Conservation (phyloP, 352 stramenopile species). For the Peronospora tabacina region DNA sequence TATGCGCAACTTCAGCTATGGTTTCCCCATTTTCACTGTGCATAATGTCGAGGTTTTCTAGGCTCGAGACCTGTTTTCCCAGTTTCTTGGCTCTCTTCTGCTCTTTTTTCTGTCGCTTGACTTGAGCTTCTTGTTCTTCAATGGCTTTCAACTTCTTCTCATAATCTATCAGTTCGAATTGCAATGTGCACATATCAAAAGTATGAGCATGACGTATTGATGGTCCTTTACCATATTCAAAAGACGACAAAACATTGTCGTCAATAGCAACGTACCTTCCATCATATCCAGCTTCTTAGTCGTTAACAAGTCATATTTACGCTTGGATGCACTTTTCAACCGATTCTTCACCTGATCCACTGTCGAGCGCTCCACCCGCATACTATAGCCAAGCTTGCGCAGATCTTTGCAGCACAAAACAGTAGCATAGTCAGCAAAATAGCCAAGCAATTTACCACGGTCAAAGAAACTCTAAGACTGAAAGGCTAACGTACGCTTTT, state of each 20-base stretch:
- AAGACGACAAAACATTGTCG: not conserved
- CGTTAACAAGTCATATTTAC: conserved; percentile 77
- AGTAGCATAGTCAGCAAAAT: not conserved
- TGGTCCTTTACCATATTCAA: not conserved
- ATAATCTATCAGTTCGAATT: conserved; percentile 41
- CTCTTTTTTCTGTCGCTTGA: conserved; percentile 72
- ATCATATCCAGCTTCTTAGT: conserved; percentile 76
- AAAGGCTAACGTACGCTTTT: conserved; percentile 67
- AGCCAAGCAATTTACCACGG: not conserved
- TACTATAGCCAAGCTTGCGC: conserved; percentile 86
- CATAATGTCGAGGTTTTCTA: conserved; percentile 2
- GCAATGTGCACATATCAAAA: not conserved
- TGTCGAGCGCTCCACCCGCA: conserved; percentile 86
- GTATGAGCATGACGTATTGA: not conserved
- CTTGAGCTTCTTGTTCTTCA: conserved; percentile 54
- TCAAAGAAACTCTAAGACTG: not conserved
- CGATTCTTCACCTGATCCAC: conserved; percentile 84
- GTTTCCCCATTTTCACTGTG: conserved; percentile 9
- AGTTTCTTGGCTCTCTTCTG: conserved; percentile 65
- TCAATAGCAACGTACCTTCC: conserved; percentile 40
- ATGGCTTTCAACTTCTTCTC: conserved; percentile 76
- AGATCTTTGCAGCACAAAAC: conserved; percentile 51
- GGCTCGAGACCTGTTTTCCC: conserved; percentile 7
- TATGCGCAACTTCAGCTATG: conserved; percentile 11
- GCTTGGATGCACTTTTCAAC: conserved; percentile 71